These are phyloP conservation scores for Collybia sordida DNA, from an alignment of 768 basidiomycete species.

Conservation along the genomic window DNA sequence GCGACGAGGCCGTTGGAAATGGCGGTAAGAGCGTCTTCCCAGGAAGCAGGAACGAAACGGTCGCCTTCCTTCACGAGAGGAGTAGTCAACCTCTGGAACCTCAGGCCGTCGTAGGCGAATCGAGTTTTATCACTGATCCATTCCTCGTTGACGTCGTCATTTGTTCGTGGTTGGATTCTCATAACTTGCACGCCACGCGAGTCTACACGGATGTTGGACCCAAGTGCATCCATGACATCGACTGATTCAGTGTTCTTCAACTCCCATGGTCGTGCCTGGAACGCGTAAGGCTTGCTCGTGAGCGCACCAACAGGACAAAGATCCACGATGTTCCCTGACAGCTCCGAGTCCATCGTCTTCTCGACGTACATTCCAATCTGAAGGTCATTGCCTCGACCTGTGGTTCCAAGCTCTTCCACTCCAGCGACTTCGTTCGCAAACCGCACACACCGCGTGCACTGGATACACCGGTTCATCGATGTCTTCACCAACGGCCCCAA, in stretches of 20 bases:
- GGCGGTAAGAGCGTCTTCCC: conserved; percentile 85
- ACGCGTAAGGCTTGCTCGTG: conserved; percentile 98
- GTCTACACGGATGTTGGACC: conserved; percentile 95
- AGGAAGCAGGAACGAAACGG: conserved; percentile 84
- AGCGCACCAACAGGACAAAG: conserved; percentile 98
- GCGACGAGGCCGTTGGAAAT: conserved; percentile 75
- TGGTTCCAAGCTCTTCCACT: conserved; percentile 95
- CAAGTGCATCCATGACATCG: conserved; percentile 93
- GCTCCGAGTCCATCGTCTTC: conserved; percentile 96
- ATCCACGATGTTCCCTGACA: conserved; percentile 96
- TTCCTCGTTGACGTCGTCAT: conserved; percentile 98
- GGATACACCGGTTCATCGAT: conserved; percentile 98
- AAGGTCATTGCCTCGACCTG: conserved; percentile 96
- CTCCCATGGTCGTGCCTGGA: conserved; percentile 97
- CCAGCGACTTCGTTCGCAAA: conserved; percentile 99
- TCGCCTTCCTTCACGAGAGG: conserved; percentile 92
- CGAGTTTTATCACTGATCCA: conserved; percentile 99
- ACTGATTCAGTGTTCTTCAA: conserved; percentile 97
- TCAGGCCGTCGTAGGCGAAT: conserved; percentile 93
- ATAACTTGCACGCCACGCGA: conserved; percentile 95
- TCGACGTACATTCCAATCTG: conserved; percentile 99
- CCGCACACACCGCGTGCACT: conserved; percentile 98
- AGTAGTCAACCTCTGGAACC: conserved; percentile 91
- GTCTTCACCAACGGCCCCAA: conserved; percentile 98
- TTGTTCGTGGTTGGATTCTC: conserved; percentile 94